Base-by-base conservation (phyloP, 495 filamentous ascomycete genomes). In the Penicillium macrosclerotiorum region DNA sequence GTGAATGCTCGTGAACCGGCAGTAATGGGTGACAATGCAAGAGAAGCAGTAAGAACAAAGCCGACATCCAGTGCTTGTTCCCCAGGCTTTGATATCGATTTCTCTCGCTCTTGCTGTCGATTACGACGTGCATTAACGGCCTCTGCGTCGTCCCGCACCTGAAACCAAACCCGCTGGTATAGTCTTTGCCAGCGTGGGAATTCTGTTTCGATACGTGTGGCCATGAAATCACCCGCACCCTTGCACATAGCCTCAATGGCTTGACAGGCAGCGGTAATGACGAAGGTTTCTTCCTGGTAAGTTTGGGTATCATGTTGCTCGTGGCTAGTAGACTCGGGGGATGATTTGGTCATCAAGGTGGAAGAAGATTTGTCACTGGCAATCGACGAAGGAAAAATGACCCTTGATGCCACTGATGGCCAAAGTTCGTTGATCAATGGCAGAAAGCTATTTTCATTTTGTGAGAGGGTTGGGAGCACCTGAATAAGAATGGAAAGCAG, bases 401-500 rank as follows among this genome's bases (percentile, higher is more conserved):
- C 74, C 25, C 88, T 77, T 4, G 77, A 65, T 1, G 87, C 65
- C 8, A 95, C 69, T 4, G 88, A 80, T 0, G 90, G 89, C 89
- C 90, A 98, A 18, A 96, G 67, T 3, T 87, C 86, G 60, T 95
- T 89, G 35, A 96, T 82, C 3, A 96, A 73, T 0, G 93, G 93
- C 1, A 98, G 73, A 59, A 95, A 96, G 9, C 79, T 80, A 37
- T 87, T 80, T 59, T 94, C 85, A 55, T 93, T 82, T 0, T 75
- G 71, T 2, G 84, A 78, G 2, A 96, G 76, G 3, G 82, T 74
- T 0, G 83, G 80, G 8, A 83, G 72, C 7, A 86, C 80, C 3
- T 83, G 84, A 16, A 75, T 64, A 23, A 96, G 75, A 6, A 96
- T 83, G 26, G 76, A 74, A 34, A 96, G 79, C 1, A 96, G 77